Evolutionary conservation across 257 asterid genomes (phyloP).

Genomic region (Solanum etuberosum): DNA sequence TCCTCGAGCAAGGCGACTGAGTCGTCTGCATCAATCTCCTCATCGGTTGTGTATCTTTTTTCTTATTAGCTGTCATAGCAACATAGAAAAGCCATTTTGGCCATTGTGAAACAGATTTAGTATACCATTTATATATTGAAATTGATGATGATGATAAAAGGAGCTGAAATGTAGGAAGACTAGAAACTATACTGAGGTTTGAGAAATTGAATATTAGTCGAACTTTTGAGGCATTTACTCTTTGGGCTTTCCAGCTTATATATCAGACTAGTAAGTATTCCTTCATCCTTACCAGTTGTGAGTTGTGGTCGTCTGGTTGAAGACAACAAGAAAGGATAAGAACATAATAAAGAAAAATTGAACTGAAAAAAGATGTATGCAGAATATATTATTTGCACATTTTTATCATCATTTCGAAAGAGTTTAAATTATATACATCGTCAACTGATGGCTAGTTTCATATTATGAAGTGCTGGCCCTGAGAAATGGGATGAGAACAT

Average conservation of each 20-base stretch:
- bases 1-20: background rate
- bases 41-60: background rate
- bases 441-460: background rate
- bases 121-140: background rate
- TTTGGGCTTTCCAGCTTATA: background rate
- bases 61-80: background rate
- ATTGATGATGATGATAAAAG: constrained; percentile 1
- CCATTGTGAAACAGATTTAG: background rate
- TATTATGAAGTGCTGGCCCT: background rate
- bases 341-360: background rate
- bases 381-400: background rate
- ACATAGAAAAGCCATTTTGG: background rate
- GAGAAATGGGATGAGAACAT: background rate
- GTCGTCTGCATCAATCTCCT: background rate
- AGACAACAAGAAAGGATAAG: background rate
- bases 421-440: background rate
- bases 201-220: background rate
- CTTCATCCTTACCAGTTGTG: background rate
- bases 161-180: background rate
- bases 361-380: background rate
- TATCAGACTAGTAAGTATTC: background rate
- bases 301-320: background rate
- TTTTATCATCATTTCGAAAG: background rate
- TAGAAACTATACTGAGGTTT: background rate
- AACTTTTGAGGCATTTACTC: background rate